Evolutionary conservation across 768 basidiomycete species (phyloP), one percentile per base, ranked within the genome.

Genomic region (Pleurotus sapidus): DNA sequence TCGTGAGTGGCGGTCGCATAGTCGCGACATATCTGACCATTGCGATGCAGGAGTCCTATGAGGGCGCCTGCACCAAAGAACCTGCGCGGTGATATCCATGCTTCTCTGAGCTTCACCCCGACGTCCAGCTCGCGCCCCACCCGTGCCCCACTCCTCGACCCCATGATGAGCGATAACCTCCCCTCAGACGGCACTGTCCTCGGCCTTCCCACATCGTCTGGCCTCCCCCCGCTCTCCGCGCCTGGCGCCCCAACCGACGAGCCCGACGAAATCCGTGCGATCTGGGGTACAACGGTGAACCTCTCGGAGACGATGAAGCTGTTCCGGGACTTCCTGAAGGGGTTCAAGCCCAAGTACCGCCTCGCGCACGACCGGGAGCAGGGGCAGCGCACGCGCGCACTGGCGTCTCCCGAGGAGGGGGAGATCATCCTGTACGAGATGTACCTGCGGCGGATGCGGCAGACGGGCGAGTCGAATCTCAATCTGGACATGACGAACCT

Each of bases 261-360:
- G 55, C 88, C 88, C 0, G 91, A 91, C 57, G 91, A 91, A 62
- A 89, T 93, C 50, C 82, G 91, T 55, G 94, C 93, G 20, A 93
- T 99, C 59, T 99, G 97, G 96, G 97, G 97, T 27, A 99, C 97
- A 0, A 95, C 93, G 1, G 95, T 99, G 64, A 91, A 92, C 62
- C 80, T 99, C 24, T 81, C 86, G 3, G 91, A 96, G 69, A 89
- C 91, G 11, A 97, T 98, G 91, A 88, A 87, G 64, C 72, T 88
- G 17, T 98, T 98, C 75, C 83, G 86, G 51, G 87, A 90, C 38
- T 98, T 98, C 70, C 73, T 99, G 56, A 86, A 83, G 48, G 90
- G 93, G 0, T 99, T 98, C 82, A 98, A 97, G 67, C 84, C 85
- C 46, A 97, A 95, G 69, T 95, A 96, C 61, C 86, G 95, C 18